These are phyloP conservation scores for Tolypocladium inflatum DNA, from an alignment of 2,329 filamentous ascomycete genomes.

Conservation along the genomic window DNA sequence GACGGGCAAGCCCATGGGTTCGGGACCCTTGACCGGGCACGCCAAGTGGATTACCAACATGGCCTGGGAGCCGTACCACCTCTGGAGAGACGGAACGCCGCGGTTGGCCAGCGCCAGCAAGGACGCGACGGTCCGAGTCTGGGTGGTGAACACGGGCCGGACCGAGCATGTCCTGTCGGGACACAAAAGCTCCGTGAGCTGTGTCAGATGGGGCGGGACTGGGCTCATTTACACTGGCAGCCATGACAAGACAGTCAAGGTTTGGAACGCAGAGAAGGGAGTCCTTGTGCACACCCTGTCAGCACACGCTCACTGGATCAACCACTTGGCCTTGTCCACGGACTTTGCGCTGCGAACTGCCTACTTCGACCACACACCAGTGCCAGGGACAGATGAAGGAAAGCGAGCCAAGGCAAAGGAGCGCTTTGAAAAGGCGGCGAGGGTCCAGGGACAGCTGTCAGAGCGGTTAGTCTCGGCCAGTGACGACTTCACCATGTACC, in stretches of 20 bases:
- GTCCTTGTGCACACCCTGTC: slow-evolving; percentile 71
- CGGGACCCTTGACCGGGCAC: slow-evolving; percentile 65
- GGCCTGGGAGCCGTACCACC: slow-evolving; percentile 89
- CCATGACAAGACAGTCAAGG: slow-evolving; percentile 85
- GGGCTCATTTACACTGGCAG: slow-evolving; percentile 76
- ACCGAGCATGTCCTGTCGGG: slow-evolving; percentile 79
- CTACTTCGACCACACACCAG: slow-evolving; percentile 71
- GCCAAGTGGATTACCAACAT: slow-evolving; percentile 81
- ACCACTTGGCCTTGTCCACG: slow-evolving; percentile 86
- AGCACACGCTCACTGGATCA: slow-evolving; percentile 88
- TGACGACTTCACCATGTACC: slow-evolving; percentile 92
- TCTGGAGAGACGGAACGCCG: slow-evolving; percentile 64
- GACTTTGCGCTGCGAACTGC: slow-evolving; percentile 81
- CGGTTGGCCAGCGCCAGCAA: slow-evolving; percentile 82
- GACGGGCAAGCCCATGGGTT: slow-evolving; percentile 63
- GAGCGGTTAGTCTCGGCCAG: slow-evolving; percentile 85
- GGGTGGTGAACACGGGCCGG: slow-evolving; percentile 69
- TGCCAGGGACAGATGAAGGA: slow-evolving; percentile 59
- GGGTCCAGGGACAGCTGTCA: slow-evolving; percentile 62
- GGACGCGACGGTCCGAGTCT: slow-evolving; percentile 79
- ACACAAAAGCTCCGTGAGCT: slow-evolving; percentile 82
- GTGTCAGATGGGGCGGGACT: slow-evolving; percentile 90
- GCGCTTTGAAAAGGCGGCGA: slow-evolving; percentile 79
- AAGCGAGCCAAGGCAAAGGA: slow-evolving; percentile 68
- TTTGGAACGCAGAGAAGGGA: slow-evolving; percentile 77